Evolutionary conservation across 1,284 basidiomycete genomes (phyloP).

Genomic region (Phellopilus nigrolimitatus): DNA sequence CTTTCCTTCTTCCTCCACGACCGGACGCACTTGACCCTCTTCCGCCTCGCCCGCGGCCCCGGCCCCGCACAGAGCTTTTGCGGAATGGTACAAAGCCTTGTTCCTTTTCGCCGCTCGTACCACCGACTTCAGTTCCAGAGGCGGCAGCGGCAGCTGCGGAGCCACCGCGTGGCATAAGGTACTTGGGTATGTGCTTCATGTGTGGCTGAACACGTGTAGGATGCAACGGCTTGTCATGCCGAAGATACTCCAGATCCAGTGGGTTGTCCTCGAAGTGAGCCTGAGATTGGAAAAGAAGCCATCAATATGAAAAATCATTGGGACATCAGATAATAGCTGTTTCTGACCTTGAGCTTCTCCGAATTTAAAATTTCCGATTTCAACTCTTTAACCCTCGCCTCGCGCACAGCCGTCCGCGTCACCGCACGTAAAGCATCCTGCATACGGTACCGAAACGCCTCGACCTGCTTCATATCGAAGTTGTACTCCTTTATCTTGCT

Average conservation of each 20-base stretch:
- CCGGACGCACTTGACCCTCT: slow-evolving; percentile 33
- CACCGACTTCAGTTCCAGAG: slow-evolving; percentile 19
- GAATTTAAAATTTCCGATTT: slow-evolving; percentile 93
- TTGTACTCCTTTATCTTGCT: slow-evolving; percentile 87
- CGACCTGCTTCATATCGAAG: slow-evolving; percentile 92
- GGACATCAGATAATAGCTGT: slow-evolving; percentile 1
- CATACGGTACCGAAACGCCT: slow-evolving; percentile 99
- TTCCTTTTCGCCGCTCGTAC: slow-evolving; percentile 27
- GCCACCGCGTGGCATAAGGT: slow-evolving; percentile 79
- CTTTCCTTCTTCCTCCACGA: slow-evolving; percentile 58
- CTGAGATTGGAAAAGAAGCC: slow-evolving; percentile 36
- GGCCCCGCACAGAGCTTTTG: slow-evolving; percentile 44
- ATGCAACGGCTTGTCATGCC: slow-evolving; percentile 93
- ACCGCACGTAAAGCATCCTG: slow-evolving; percentile 91
- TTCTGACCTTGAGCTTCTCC: slow-evolving; percentile 87
- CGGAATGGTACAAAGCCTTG: slow-evolving; percentile 68
- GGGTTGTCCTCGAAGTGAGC: slow-evolving; percentile 99
- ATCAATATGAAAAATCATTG: not conserved
- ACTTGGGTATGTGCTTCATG: slow-evolving; percentile 94
- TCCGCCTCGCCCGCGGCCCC: slow-evolving; percentile 48
- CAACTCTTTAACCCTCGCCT: slow-evolving; percentile 92
- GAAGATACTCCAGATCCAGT: slow-evolving; percentile 85
- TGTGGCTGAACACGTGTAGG: slow-evolving; percentile 85
- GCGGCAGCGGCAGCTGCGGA: slow-evolving; percentile 23
- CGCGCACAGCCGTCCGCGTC: slow-evolving; percentile 81